Base-by-base conservation (phyloP, 305 asterid genomes). In the Fraxinus paxiana region DNA sequence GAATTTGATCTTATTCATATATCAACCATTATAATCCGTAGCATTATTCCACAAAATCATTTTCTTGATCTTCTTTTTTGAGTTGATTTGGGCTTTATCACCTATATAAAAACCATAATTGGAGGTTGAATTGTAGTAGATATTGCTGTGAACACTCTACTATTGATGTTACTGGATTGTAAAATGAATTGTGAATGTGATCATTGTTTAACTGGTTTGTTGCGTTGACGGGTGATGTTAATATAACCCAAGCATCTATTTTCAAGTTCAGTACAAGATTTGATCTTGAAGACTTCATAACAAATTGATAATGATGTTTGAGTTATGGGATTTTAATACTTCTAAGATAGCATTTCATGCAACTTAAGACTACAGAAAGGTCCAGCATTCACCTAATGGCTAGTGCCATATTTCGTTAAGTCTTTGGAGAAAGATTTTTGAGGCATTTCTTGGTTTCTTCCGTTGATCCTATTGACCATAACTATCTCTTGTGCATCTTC, bases 401-500 rank as follows among this genome's bases (percentile, higher is more conserved):
- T 28, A 28, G 34, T 82, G 82, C 28, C 74, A 82, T 17, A 3
- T 51, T 4, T 65, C 22, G n/a, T 51, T 46, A n/a, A 75, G 28
- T 96, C 41, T 38, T 8, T 4, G 46, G 46, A 3, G 46, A 37
- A 7, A 37, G 41, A 37, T 37, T 37, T 37, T 37, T 37, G 43
- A 37, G 43, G 43, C 43, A 37, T 37, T 37, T 37, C 43, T 37
- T 37, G 43, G 43, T 37, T 2, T 37, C 43, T 37, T 37, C 43
- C 43, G 8, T 37, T 10, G 9, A 37, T 37, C 12, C 86, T 91
- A 70, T 80, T 91, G 37, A 34, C 37, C 37, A 34, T 34, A 34
- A 34, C 37, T 34, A 34, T 34, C 37, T 34, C 37, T 34, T 34
- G 8, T 34, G 37, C 37, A 34, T 34, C 37, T 34, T 34, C 37